Conservation (phyloP, 495 filamentous ascomycete genomes). For the Talaromyces nanjingensis region DNA sequence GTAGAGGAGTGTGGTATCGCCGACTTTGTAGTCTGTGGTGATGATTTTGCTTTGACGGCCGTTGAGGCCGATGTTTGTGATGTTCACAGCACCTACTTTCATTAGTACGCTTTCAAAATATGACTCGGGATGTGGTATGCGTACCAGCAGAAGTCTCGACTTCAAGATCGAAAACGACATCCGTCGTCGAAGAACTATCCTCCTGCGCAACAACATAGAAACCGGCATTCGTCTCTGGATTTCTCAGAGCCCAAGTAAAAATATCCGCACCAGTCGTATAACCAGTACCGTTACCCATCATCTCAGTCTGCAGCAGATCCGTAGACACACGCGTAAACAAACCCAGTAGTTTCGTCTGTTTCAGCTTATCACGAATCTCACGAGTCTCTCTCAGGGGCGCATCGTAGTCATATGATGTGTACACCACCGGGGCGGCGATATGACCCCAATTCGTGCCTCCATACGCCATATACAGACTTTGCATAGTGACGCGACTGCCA, state of each 20-base stretch:
- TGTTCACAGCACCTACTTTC: constrained; percentile 30
- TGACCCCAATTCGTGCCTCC: constrained; percentile 54
- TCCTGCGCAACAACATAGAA: constrained; percentile 59
- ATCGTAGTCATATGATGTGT: constrained; percentile 40
- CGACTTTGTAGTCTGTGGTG: constrained; percentile 63
- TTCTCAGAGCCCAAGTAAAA: constrained; percentile 47
- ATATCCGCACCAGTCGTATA: constrained; percentile 38
- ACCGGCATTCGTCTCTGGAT: constrained; percentile 45
- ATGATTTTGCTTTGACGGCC: constrained; percentile 68
- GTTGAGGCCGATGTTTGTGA: constrained; percentile 57
- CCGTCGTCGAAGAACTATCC: constrained; percentile 43
- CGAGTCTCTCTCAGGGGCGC: constrained; percentile 39
- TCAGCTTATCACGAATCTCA: constrained; percentile 35
- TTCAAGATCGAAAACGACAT: constrained; percentile 50
- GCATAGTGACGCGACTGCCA: constrained; percentile 39
- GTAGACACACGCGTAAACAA: constrained; percentile 49
- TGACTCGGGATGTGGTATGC: too few species aligned
- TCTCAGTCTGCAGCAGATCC: constrained; percentile 46
- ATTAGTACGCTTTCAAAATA: neutral
- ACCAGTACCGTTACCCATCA: constrained; percentile 50
- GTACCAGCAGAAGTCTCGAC: constrained; percentile 50
- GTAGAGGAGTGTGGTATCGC: constrained; percentile 51
- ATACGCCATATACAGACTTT: constrained; percentile 50
- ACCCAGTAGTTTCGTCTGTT: constrained; percentile 48
- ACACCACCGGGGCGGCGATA: constrained; percentile 40